These are phyloP conservation scores for Aspergillus sp. DNA, from an alignment of 2,329 filamentous ascomycete genomes.

Conservation along the genomic window DNA sequence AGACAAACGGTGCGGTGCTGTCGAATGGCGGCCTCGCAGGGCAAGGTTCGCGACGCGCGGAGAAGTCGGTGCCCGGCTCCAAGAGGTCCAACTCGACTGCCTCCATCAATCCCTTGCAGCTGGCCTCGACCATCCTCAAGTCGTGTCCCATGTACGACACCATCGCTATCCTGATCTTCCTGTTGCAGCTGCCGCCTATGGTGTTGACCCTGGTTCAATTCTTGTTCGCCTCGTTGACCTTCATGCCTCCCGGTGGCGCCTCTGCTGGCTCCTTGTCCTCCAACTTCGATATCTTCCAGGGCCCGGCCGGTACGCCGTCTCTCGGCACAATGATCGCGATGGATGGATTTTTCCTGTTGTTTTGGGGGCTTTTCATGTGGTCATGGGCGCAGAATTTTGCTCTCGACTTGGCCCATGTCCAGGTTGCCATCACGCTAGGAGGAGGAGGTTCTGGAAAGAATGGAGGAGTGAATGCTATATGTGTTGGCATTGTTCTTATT, in stretches of 20 bases:
- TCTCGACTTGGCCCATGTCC: conserved; percentile 85
- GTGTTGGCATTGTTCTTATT: conserved; percentile 46
- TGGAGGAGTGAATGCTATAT: conserved; percentile 46
- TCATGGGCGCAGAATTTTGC: conserved; percentile 83
- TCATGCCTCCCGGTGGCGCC: conserved; percentile 78
- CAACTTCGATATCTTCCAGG: conserved; percentile 88
- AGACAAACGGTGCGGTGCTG: conserved; percentile 30
- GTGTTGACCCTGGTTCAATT: conserved; percentile 87
- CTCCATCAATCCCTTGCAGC: conserved; percentile 69
- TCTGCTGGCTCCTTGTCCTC: conserved; percentile 74
- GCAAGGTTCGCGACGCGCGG: conserved; percentile 31
- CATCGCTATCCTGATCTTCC: conserved; percentile 91
- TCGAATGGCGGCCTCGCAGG: conserved; percentile 31
- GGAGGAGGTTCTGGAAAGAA: conserved; percentile 63
- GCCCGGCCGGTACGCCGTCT: conserved; percentile 80
- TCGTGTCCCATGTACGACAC: conserved; percentile 92
- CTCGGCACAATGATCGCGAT: conserved; percentile 80
- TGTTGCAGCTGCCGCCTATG: conserved; percentile 87
- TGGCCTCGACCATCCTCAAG: conserved; percentile 81
- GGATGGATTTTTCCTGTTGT: conserved; percentile 76
- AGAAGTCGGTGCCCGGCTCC: conserved; percentile 25
- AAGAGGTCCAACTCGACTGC: conserved; percentile 37
- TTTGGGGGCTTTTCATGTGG: conserved; percentile 82
- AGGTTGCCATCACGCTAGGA: conserved; percentile 87
- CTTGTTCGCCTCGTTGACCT: conserved; percentile 88